These are phyloP conservation scores for Plasmodium gonderi DNA, from an alignment of 169 alveolate species.

Conservation along the genomic window DNA sequence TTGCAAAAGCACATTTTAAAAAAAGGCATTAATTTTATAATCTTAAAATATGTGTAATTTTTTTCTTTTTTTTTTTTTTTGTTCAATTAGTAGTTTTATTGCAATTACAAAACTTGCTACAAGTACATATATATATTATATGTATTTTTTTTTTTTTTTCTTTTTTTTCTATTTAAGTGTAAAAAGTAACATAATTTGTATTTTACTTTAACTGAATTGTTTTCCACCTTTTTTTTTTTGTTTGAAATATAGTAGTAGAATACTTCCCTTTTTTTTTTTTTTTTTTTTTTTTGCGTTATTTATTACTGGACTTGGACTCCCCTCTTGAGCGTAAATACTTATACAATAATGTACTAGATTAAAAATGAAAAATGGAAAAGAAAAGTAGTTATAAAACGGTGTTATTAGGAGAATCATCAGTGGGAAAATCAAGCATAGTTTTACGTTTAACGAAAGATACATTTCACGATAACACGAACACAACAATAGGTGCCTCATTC, in stretches of 20 bases:
- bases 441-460: constrained; percentile 91
- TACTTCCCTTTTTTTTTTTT: constrained; percentile 1
- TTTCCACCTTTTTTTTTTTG: neutral
- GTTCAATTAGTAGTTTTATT: neutral
- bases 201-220: constrained; percentile 10
- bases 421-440: constrained; percentile 93
- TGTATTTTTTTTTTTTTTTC: neutral
- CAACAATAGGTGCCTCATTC: constrained; percentile 93
- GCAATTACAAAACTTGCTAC: neutral
- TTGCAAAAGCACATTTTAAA: neutral
- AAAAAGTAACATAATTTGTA: constrained; percentile 31
- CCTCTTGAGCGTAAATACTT: neutral
- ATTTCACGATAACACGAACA: constrained; percentile 89
- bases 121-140: neutral
- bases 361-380: constrained; percentile 74
- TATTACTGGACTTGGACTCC: neutral
- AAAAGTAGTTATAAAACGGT: constrained; percentile 90
- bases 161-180: neutral
- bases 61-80: neutral
- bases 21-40: neutral
- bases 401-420: constrained; percentile 92
- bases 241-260: constrained; percentile 18
- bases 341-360: constrained; percentile 21
- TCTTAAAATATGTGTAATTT: neutral
- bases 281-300: constrained; percentile 26